These are phyloP conservation scores for Sporothrix phasma DNA, from an alignment of 2,329 filamentous ascomycete genomes.

Conservation along the genomic window DNA sequence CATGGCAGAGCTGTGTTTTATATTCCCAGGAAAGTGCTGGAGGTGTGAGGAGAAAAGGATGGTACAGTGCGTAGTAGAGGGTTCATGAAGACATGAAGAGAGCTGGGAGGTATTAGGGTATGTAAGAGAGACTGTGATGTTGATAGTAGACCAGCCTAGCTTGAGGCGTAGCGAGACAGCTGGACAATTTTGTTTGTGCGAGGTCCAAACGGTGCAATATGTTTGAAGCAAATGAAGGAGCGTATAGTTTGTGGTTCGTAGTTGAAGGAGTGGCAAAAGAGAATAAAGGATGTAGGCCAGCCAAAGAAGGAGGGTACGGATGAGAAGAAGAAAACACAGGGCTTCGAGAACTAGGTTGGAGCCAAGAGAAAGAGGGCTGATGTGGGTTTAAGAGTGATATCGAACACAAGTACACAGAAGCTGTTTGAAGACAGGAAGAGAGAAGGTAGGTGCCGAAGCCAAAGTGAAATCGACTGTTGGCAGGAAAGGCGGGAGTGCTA, in stretches of 20 bases:
- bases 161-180: neutral
- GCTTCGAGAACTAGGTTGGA: neutral
- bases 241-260: neutral
- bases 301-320: neutral
- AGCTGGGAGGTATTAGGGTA: neutral
- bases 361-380: constrained; percentile 4
- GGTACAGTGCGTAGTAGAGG: neutral
- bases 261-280: neutral
- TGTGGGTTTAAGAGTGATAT: constrained; percentile 1
- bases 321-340: neutral
- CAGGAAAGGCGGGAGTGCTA: neutral
- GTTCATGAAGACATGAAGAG: neutral
- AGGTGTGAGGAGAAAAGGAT: neutral
- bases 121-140: neutral
- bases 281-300: neutral
- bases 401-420: neutral
- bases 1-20: constrained; percentile 30
- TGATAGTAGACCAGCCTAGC: neutral
- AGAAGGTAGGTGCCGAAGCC: neutral
- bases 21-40: neutral
- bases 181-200: neutral
- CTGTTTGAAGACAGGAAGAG: neutral
- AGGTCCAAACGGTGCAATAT: neutral
- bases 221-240: neutral
- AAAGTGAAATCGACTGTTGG: neutral